Percentiles rank a stretch among this genome's conserved stretches.
Evolutionary conservation across 345 rosid species (phyloP).

Genomic region (Cardamine chenopodiifolia): DNA sequence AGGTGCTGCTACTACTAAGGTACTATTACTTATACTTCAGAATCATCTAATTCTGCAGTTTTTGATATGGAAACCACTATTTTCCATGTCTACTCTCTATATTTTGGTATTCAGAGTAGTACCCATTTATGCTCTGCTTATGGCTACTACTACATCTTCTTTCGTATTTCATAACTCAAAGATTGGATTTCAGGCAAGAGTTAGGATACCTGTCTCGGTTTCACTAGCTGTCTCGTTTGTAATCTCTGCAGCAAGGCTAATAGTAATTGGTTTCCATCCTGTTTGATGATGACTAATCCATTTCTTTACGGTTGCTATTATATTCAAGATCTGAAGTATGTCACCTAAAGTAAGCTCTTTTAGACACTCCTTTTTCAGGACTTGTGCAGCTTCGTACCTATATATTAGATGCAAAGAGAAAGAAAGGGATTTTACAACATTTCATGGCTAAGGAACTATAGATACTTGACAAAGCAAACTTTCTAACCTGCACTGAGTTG

Average conservation of each 20-base stretch:
- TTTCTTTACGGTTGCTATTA: constrained; percentile 56
- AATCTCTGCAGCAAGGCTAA: constrained; percentile 48
- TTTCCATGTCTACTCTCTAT: constrained; percentile 37
- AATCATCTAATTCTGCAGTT: constrained; percentile 31
- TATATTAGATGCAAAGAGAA: constrained; percentile 5
- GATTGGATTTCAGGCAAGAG: constrained; percentile 30
- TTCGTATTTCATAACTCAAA: constrained; percentile 1
- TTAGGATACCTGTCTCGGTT: constrained; percentile 32
- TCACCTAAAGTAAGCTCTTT: constrained; percentile 65
- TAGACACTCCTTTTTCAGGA: constrained; percentile 61
- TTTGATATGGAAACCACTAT: constrained; percentile 33
- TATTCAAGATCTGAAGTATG: constrained; percentile 67
- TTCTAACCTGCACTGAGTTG: constrained; percentile 75
- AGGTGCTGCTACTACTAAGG: constrained; percentile 8
- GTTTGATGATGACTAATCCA: constrained; percentile 70
- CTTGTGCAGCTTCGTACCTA: constrained; percentile 83
- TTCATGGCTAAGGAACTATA: background rate
- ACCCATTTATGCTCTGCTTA: constrained; percentile 12
- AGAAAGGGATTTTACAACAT: background rate
- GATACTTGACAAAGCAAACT: background rate
- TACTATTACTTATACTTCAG: constrained; percentile 11
- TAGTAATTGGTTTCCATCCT: constrained; percentile 79
- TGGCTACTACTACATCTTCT: constrained; percentile 27
- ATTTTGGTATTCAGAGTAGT: constrained; percentile 14
- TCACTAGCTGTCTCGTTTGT: constrained; percentile 38